Evolutionary conservation across 345 rosid genomes (phyloP).

Genomic region (Acer yangbiense): DNA sequence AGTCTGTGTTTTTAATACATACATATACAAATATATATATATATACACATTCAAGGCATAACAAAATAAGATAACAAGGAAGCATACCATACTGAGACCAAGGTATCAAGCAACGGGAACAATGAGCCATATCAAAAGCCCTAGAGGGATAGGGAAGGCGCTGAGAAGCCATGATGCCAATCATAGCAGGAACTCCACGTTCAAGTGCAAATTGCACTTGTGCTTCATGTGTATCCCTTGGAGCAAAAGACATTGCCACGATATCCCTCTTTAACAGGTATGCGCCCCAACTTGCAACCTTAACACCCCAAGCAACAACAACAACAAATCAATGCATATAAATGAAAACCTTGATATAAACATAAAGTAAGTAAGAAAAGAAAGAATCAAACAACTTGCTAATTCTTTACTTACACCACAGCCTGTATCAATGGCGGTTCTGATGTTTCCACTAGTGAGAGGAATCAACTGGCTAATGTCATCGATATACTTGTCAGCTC

Average conservation of each 20-base stretch:
- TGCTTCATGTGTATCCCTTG: slow-evolving; percentile 97
- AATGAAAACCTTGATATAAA: neutral
- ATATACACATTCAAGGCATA: neutral
- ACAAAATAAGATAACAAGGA: neutral
- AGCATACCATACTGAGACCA: slow-evolving; percentile 68
- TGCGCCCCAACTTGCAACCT: slow-evolving; percentile 99
- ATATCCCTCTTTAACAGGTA: slow-evolving; percentile 84
- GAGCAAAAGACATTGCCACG: slow-evolving; percentile 86
- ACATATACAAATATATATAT: too few species aligned
- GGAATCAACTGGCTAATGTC: slow-evolving; percentile 77
- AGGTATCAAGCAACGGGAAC: slow-evolving; percentile 96
- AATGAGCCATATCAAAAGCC: slow-evolving; percentile 96
- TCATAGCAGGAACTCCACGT: slow-evolving; percentile 96
- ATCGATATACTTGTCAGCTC: slow-evolving; percentile 95
- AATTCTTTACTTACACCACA: slow-evolving; percentile 73
- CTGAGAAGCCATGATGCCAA: slow-evolving; percentile 79
- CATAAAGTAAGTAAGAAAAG: too few species aligned
- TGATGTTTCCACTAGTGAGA: slow-evolving; percentile 68
- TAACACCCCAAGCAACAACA: neutral
- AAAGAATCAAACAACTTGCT: neutral
- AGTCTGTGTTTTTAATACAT: neutral
- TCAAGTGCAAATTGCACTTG: slow-evolving; percentile 96
- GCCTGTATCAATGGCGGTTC: slow-evolving; percentile 95
- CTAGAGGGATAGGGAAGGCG: slow-evolving; percentile 95
- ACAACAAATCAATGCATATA: neutral